Percentiles rank a stretch among this genome's conserved stretches.
phyloP scores from a whole-genome alignment of 1,139 yeast species.

The Eremothecium sinecaudum region DNA sequence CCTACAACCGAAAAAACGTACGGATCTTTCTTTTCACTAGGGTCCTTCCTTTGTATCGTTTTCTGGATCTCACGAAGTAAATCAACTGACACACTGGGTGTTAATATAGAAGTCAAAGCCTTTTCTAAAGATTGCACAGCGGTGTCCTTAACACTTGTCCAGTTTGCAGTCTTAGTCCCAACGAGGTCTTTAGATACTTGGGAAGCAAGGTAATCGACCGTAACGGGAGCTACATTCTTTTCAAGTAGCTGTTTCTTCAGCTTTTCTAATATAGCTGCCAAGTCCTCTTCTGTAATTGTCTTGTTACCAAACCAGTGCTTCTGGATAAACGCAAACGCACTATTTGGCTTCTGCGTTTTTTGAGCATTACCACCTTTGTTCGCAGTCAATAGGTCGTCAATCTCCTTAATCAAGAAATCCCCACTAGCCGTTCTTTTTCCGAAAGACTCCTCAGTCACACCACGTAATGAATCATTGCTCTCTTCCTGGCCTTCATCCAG shows the following conservation, averaged over 20 bases:
- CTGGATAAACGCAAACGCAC: constrained; percentile 44
- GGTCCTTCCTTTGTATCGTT: constrained; percentile 27
- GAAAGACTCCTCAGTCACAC: constrained; percentile 35
- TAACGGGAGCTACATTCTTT: constrained; percentile 44
- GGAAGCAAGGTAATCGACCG: constrained; percentile 49
- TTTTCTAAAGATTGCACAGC: constrained; percentile 61
- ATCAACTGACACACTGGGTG: constrained; percentile 90
- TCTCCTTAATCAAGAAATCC: constrained; percentile 29
- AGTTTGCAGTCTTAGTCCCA: constrained; percentile 57
- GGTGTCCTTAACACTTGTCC: constrained; percentile 53
- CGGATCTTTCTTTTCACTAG: constrained; percentile 41
- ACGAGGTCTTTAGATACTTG: constrained; percentile 51
- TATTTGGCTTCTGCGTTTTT: constrained; percentile 20
- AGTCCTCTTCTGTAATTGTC: constrained; percentile 43
- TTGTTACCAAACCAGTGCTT: constrained; percentile 55
- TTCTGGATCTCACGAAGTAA: constrained; percentile 71
- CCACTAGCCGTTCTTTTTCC: constrained; percentile 39
- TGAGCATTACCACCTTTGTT: constrained; percentile 38
- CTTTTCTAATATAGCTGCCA: constrained; percentile 44
- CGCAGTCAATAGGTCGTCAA: constrained; percentile 28
- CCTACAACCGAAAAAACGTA: constrained; percentile 96
- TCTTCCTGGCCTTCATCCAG: constrained; percentile 9
- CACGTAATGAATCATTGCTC: constrained; percentile 21
- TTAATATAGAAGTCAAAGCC: constrained; percentile 70
- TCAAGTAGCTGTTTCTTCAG: constrained; percentile 44